Percentiles rank a stretch among this genome's conserved stretches.
phyloP scores from a whole-genome alignment of 1,284 basidiomycete genomes.

The Puccinia horiana region DNA sequence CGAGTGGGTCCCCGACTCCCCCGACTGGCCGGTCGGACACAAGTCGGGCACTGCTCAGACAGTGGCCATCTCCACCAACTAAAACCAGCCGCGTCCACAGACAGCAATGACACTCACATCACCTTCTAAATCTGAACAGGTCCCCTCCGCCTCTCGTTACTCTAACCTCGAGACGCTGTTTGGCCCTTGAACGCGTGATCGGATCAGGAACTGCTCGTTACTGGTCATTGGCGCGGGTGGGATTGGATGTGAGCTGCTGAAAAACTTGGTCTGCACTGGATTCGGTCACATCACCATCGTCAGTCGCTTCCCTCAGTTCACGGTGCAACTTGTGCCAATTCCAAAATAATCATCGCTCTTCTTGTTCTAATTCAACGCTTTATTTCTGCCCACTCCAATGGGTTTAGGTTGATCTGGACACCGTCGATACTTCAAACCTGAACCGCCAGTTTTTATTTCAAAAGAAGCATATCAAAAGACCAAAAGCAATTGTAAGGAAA shows the following conservation, averaged over 20 bases:
- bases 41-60: too few species aligned
- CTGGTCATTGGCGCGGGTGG: conserved; percentile 94
- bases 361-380: not conserved
- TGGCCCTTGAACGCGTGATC: conserved; percentile 17
- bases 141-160: conserved; percentile 4
- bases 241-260: conserved; percentile 95
- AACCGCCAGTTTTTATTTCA: conserved; percentile 97
- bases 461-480: conserved; percentile 95
- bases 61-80: too few species aligned
- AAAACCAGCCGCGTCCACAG: too few species aligned
- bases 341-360: not conserved
- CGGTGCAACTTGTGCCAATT: too few species aligned
- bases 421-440: conserved; percentile 96
- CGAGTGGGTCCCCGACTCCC: too few species aligned
- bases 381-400: conserved; percentile 49
- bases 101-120: not conserved
- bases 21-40: too few species aligned
- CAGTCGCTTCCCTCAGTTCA: not conserved
- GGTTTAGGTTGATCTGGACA: conserved; percentile 80
- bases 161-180: conserved; percentile 33
- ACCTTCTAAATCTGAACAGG: not conserved
- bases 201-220: conserved; percentile 65
- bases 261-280: conserved; percentile 90
- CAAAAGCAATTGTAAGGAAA: conserved; percentile 75
- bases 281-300: conserved; percentile 82